Evolutionary conservation across 1,284 basidiomycete genomes (phyloP).

Genomic region (Ganoderma resinaceum): DNA sequence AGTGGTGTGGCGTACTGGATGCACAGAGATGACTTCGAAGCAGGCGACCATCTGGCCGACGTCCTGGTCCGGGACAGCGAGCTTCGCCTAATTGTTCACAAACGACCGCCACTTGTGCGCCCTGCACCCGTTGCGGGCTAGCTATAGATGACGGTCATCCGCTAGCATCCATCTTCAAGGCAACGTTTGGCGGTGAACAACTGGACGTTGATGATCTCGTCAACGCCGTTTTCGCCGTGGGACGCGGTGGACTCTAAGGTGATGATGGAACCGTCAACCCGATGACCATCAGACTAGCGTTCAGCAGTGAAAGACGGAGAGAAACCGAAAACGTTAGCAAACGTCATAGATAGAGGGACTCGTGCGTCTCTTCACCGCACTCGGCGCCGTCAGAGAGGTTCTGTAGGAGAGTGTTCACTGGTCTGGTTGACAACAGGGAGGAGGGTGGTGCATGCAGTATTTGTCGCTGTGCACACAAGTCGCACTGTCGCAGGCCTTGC

Average conservation of each 20-base stretch:
- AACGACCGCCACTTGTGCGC: constrained; percentile 37
- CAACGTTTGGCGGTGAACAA: constrained; percentile 30
- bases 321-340: constrained; percentile 41
- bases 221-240: constrained; percentile 37
- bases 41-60: constrained; percentile 31
- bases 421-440: constrained; percentile 47
- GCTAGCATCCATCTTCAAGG: not conserved
- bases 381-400: constrained; percentile 43
- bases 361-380: constrained; percentile 40
- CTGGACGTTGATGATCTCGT: constrained; percentile 3
- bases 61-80: constrained; percentile 40
- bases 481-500: too few relatives aligned
- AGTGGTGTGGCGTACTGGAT: constrained; percentile 20
- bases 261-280: constrained; percentile 33
- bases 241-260: constrained; percentile 33
- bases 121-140: constrained; percentile 37
- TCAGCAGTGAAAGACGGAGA: constrained; percentile 26
- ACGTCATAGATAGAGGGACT: constrained; percentile 40
- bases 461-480: constrained; percentile 42
- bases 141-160: constrained; percentile 7
- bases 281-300: constrained; percentile 4
- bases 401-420: constrained; percentile 44
- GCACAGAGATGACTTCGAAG: constrained; percentile 34
- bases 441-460: constrained; percentile 46
- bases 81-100: constrained; percentile 34